Conservation (phyloP, 352 stramenopile species). For the Elongisporangium undulatum region DNA sequence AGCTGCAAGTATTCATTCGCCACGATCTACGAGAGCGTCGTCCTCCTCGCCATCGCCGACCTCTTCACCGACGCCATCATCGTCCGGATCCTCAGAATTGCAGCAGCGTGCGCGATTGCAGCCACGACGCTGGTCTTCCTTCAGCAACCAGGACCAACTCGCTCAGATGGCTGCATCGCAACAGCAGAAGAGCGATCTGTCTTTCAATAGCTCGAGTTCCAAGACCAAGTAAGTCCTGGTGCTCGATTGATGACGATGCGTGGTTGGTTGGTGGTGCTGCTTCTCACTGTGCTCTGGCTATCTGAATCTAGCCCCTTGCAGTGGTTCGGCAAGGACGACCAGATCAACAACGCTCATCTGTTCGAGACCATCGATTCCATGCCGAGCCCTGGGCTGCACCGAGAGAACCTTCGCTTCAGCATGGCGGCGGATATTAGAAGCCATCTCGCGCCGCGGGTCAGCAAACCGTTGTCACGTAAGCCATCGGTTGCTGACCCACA, state of each 20-base stretch:
- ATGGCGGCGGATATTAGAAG: not conserved
- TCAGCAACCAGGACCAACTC: conserved; percentile 38
- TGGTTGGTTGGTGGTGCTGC: not conserved
- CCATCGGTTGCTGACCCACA: not conserved
- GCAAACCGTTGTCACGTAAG: not conserved
- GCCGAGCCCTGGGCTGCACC: conserved; percentile 17
- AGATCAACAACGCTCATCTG: conserved; percentile 51
- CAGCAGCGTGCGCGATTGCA: conserved; percentile 14
- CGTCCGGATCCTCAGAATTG: not conserved
- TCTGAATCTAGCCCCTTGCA: conserved; percentile 20
- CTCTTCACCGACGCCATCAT: not conserved
- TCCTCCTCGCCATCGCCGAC: conserved; percentile 5
- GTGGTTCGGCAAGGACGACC: conserved; percentile 50
- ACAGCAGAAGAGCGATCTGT: conserved; percentile 1
- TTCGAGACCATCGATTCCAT: conserved; percentile 45
- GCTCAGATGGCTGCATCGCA: not conserved
- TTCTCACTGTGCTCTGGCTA: not conserved
- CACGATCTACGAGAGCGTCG: conserved; percentile 4
- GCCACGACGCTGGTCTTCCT: conserved; percentile 31
- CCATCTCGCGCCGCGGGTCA: not conserved
- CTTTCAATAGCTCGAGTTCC: not conserved
- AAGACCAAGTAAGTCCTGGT: conserved; percentile 2
- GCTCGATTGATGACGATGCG: not conserved
- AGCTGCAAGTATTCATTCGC: not conserved
- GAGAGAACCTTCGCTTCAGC: not conserved